These are phyloP conservation scores for Stellera chamaejasme DNA, from an alignment of 345 rosid species.

Conservation along the genomic window DNA sequence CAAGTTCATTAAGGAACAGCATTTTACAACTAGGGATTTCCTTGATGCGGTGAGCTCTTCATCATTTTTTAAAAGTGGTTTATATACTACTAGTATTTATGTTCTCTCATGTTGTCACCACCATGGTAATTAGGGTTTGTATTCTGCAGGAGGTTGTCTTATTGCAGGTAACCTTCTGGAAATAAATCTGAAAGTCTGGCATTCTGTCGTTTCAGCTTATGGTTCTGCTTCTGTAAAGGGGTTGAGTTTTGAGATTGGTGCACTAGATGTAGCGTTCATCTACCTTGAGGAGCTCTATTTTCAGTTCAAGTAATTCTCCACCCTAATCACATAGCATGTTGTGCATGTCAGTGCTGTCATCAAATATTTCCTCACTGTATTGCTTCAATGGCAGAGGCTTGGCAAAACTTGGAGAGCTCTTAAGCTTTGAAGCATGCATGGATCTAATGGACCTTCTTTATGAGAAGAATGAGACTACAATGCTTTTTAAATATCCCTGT, in stretches of 20 bases:
- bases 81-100: not conserved
- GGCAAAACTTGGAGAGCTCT: constrained; percentile 57
- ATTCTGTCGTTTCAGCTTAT: constrained; percentile 3
- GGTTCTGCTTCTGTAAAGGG: constrained; percentile 27
- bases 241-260: constrained; percentile 57
- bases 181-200: not conserved
- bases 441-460: constrained; percentile 88
- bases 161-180: constrained; percentile 40
- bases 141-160: constrained; percentile 52
- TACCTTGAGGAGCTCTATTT: constrained; percentile 48
- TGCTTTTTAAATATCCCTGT: constrained; percentile 39
- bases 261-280: constrained; percentile 36
- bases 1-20: constrained; percentile 48
- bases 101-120: constrained; percentile 2
- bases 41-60: constrained; percentile 56
- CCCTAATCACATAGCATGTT: no score
- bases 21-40: constrained; percentile 58
- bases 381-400: constrained; percentile 36
- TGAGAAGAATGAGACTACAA: constrained; percentile 53
- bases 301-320: constrained; percentile 44
- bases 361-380: not conserved
- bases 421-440: constrained; percentile 68
- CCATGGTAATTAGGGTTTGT: constrained; percentile 11
- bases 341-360: not conserved
- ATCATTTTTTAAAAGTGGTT: not conserved